Percentiles rank a stretch among this genome's conserved stretches.
These are phyloP conservation scores for Zygoascus flipseniorum DNA, from an alignment of 805 yeast genomes.

Conservation along the genomic window DNA sequence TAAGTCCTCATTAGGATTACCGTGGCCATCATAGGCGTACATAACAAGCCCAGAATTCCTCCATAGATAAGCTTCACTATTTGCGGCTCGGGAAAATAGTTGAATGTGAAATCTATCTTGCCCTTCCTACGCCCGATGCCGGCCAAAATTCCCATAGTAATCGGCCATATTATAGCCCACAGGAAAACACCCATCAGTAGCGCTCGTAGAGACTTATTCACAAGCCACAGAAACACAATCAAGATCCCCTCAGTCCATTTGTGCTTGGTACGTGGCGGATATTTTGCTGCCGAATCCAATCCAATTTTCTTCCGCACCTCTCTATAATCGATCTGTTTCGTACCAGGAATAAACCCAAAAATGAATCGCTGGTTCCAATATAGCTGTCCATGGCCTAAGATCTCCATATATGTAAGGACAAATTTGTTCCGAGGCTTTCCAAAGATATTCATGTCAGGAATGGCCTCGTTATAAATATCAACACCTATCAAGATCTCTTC, in stretches of 20 bases:
- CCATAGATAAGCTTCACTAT: neutral
- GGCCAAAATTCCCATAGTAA: constrained; percentile 1
- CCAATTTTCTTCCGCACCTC: neutral
- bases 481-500: neutral
- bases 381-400: neutral
- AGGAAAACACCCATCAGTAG: neutral
- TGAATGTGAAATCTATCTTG: neutral
- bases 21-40: constrained; percentile 1
- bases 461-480: neutral
- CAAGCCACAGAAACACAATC: neutral
- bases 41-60: neutral
- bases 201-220: neutral
- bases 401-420: neutral
- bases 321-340: neutral
- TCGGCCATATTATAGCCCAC: constrained; percentile 1
- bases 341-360: neutral
- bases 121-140: neutral
- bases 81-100: neutral
- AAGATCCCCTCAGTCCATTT: neutral
- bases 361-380: neutral
- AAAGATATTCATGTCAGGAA: neutral
- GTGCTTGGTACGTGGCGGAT: neutral
- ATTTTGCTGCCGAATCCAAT: neutral
- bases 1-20: neutral
- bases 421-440: neutral